A percentile compares a stretch with the other conserved stretches of the same genome.
Evolutionary conservation across 306 rosid species (phyloP).

Genomic region (Cucumis hystrix): DNA sequence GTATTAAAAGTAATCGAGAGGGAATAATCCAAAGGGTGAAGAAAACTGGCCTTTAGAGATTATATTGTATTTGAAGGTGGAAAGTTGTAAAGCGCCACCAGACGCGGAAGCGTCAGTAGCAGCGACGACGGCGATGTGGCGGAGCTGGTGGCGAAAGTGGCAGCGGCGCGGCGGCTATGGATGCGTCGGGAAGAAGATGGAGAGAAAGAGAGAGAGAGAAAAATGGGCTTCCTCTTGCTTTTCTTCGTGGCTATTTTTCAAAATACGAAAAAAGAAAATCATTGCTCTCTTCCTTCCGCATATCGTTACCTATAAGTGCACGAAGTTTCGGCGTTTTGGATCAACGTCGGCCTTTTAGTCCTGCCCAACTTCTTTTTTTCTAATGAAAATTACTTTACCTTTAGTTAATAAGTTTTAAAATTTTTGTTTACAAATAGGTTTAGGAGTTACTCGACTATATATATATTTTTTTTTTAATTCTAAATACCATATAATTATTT

Average conservation of each 20-base stretch:
- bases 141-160: not conserved
- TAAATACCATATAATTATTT: too few relatives aligned
- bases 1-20: not conserved
- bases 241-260: not conserved
- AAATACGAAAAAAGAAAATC: not conserved
- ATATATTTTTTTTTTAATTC: too few relatives aligned
- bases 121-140: not conserved
- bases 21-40: not conserved
- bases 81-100: not conserved
- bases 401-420: too few relatives aligned
- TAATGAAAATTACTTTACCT: too few relatives aligned
- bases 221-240: not conserved
- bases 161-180: constrained; percentile 3
- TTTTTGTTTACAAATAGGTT: too few relatives aligned
- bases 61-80: not conserved
- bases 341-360: not conserved
- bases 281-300: not conserved
- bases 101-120: constrained; percentile 6
- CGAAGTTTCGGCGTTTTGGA: not conserved
- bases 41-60: not conserved
- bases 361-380: not conserved
- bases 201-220: not conserved
- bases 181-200: not conserved
- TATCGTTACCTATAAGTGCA: not conserved
- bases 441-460: too few relatives aligned